Conservation (phyloP, 768 basidiomycete species). For the Mycena metata region DNA sequence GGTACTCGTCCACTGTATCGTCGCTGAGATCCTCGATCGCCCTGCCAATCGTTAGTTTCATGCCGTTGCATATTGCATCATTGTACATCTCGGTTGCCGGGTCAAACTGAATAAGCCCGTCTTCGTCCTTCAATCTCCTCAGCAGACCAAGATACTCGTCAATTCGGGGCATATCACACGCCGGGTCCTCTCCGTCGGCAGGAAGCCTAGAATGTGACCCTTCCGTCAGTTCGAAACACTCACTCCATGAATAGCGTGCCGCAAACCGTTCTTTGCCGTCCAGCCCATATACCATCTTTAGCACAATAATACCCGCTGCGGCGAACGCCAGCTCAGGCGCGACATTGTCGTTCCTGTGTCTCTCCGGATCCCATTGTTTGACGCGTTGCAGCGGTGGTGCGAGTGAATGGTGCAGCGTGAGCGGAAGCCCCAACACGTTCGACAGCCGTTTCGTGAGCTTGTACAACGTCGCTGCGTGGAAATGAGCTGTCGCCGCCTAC, state of each 20-base stretch:
- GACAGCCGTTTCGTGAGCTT: constrained; percentile 71
- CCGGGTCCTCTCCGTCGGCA: constrained; percentile 65
- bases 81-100: constrained; percentile 62
- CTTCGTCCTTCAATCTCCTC: constrained; percentile 51
- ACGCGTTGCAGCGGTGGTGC: constrained; percentile 55
- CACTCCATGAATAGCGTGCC: background rate
- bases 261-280: constrained; percentile 75
- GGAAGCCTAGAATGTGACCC: constrained; percentile 54
- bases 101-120: constrained; percentile 56
- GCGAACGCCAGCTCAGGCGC: constrained; percentile 77
- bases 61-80: constrained; percentile 25
- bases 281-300: constrained; percentile 90
- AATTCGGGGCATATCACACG: constrained; percentile 67
- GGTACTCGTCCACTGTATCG: constrained; percentile 70
- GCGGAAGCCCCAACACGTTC: constrained; percentile 66
- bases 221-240: constrained; percentile 24
- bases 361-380: constrained; percentile 55
- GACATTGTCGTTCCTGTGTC: constrained; percentile 71
- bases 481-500: constrained; percentile 5
- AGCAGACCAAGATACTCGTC: constrained; percentile 63
- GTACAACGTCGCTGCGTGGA: constrained; percentile 71
- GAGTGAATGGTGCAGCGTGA: constrained; percentile 70
- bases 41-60: constrained; percentile 52
- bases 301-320: constrained; percentile 72
- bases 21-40: constrained; percentile 65